A percentile compares a stretch with the other conserved stretches of the same genome.
Conservation (phyloP, 208 protist genomes). For the Wallacemonas sp. region DNA sequence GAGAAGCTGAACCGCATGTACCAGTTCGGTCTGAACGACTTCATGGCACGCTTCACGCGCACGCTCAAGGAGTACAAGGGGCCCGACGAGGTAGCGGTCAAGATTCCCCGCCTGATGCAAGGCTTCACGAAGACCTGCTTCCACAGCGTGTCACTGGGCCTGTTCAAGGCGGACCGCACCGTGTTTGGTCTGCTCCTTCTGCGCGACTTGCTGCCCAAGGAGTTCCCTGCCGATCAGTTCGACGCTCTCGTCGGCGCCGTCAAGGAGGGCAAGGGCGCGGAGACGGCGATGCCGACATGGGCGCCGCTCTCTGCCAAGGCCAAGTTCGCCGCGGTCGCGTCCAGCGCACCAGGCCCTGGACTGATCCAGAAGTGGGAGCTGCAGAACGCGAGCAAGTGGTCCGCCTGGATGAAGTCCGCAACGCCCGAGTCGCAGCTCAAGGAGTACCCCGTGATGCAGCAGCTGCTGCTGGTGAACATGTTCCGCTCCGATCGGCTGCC, state of each 20-base stretch:
- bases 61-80: slow-evolving; percentile 61
- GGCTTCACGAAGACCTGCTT: slow-evolving; percentile 72
- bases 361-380: slow-evolving; percentile 66
- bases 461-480: slow-evolving; percentile 93
- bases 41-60: slow-evolving; percentile 83
- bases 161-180: slow-evolving; percentile 93
- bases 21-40: slow-evolving; percentile 93
- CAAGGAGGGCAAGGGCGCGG: slow-evolving; percentile 27
- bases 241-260: slow-evolving; percentile 79
- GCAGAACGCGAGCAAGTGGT: slow-evolving; percentile 59
- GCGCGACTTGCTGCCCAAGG: slow-evolving; percentile 77
- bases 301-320: slow-evolving; percentile 52
- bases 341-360: slow-evolving; percentile 31
- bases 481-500: slow-evolving; percentile 96
- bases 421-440: slow-evolving; percentile 71
- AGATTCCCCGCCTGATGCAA: slow-evolving; percentile 58
- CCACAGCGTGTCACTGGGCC: slow-evolving; percentile 63
- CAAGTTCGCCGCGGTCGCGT: slow-evolving; percentile 54
- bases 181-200: slow-evolving; percentile 95
- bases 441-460: slow-evolving; percentile 84
- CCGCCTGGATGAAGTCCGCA: slow-evolving; percentile 58
- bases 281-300: slow-evolving; percentile 50
- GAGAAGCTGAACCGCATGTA: slow-evolving; percentile 96
- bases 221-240: slow-evolving; percentile 87
- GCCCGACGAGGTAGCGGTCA: slow-evolving; percentile 26